These are phyloP conservation scores for Diatrype stigma DNA, from an alignment of 2,329 filamentous ascomycete genomes.

Conservation along the genomic window DNA sequence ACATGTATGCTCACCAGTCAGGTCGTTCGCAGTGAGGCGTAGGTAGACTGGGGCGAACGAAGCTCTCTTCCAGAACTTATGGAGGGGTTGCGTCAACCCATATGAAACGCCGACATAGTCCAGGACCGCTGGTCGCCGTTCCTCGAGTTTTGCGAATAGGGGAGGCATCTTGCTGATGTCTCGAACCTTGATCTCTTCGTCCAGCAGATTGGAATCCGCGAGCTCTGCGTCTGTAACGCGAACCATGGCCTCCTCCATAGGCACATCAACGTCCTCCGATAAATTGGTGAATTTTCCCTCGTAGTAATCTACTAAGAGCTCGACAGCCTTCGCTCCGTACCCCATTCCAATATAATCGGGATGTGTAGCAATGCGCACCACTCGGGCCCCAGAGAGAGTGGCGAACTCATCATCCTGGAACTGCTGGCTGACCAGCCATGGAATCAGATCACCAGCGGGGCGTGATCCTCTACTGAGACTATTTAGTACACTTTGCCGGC, in stretches of 20 bases:
- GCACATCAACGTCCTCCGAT: constrained; percentile 61
- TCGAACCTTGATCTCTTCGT: constrained; percentile 84
- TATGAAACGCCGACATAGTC: constrained; percentile 97
- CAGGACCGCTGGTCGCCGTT: constrained; percentile 72
- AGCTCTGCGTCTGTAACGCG: constrained; percentile 81
- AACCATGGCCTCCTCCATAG: constrained; percentile 61
- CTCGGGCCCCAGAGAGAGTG: constrained; percentile 80
- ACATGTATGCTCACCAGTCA: constrained; percentile 95
- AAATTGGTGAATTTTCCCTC: constrained; percentile 87
- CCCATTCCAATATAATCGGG: constrained; percentile 91
- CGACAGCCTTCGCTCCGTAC: constrained; percentile 83
- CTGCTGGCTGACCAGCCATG: constrained; percentile 95
- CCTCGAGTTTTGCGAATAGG: constrained; percentile 81
- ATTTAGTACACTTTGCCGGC: constrained; percentile 85
- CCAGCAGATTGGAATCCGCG: constrained; percentile 67
- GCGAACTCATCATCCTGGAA: constrained; percentile 98
- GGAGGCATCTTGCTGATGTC: constrained; percentile 92
- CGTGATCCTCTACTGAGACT: constrained; percentile 84
- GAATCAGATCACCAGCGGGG: constrained; percentile 88
- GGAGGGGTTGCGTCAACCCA: constrained; percentile 78
- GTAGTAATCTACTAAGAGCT: constrained; percentile 88
- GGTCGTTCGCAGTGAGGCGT: constrained; percentile 89
- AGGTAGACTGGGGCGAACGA: constrained; percentile 87
- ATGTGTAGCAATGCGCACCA: constrained; percentile 94
- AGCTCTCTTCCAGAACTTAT: constrained; percentile 95